phyloP scores from a whole-genome alignment of 257 asterid species.

The Solanum rostratum region DNA sequence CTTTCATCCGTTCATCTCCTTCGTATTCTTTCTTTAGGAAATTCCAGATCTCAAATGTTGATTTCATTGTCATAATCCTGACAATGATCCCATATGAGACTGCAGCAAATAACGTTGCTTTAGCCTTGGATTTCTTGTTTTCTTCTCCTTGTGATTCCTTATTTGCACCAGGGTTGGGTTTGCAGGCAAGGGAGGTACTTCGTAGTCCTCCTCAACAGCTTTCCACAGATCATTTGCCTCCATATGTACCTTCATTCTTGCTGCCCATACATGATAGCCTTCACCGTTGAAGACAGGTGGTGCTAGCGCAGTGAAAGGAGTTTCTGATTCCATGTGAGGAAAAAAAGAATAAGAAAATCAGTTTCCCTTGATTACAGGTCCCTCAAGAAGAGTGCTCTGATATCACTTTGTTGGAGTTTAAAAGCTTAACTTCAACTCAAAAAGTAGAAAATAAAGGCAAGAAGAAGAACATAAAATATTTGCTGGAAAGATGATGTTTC shows the following conservation, averaged over 20 bases:
- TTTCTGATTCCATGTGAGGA: background rate
- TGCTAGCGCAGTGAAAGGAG: background rate
- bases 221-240: no score
- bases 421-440: no score
- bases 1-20: no score
- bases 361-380: background rate
- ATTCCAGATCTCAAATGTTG: no score
- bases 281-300: background rate
- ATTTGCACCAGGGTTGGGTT: background rate
- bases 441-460: no score
- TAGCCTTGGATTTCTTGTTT: background rate
- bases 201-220: background rate
- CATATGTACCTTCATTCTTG: no score
- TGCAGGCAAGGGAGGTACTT: background rate
- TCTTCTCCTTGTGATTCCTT: background rate
- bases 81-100: background rate
- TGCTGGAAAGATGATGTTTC: no score
- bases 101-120: background rate
- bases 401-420: no score
- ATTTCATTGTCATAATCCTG: background rate
- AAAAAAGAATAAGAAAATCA: no score
- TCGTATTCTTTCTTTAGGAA: no score
- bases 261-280: no score
- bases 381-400: background rate
- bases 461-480: no score